Conservation (phyloP, 768 basidiomycete species). For the Termitomyces eurrhizus region DNA sequence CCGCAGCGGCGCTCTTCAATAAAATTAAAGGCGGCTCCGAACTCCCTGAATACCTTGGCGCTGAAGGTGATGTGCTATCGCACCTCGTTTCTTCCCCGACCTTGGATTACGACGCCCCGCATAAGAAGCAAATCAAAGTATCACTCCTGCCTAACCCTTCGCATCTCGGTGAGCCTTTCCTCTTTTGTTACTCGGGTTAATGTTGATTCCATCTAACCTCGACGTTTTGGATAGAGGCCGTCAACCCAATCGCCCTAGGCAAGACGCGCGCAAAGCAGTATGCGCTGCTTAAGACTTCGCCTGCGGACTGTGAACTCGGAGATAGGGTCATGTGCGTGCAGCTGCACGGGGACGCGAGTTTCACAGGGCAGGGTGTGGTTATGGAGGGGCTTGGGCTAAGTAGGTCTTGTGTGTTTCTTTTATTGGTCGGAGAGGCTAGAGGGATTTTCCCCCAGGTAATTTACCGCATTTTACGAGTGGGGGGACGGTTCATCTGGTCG, state of each 20-base stretch:
- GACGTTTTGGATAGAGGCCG: conserved; percentile 57
- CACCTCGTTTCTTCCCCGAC: conserved; percentile 75
- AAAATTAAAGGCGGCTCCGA: conserved; percentile 84
- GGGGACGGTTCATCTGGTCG: conserved; percentile 86
- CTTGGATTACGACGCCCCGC: conserved; percentile 46
- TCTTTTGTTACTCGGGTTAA: neutral
- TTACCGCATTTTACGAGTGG: conserved; percentile 91
- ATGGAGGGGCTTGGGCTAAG: conserved; percentile 88
- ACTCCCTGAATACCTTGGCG: conserved; percentile 58
- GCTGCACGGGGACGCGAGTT: conserved; percentile 89
- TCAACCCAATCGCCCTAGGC: conserved; percentile 83
- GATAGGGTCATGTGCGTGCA: conserved; percentile 86
- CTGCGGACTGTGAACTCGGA: conserved; percentile 50
- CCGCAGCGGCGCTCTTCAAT: conserved; percentile 71
- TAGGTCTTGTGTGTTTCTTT: conserved; percentile 27
- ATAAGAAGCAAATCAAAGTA: conserved; percentile 51
- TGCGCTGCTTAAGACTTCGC: conserved; percentile 65
- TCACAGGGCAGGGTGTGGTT: conserved; percentile 86
- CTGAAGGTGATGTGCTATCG: conserved; percentile 83
- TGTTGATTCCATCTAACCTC: neutral
- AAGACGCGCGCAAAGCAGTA: conserved; percentile 92
- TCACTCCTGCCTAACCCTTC: conserved; percentile 46
- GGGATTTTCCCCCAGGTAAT: conserved; percentile 30
- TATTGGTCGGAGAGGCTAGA: neutral
- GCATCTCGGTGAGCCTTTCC: conserved; percentile 4